Evolutionary conservation across 2,329 filamentous ascomycete genomes (phyloP).

Genomic region (Tricladium varicosporioides): DNA sequence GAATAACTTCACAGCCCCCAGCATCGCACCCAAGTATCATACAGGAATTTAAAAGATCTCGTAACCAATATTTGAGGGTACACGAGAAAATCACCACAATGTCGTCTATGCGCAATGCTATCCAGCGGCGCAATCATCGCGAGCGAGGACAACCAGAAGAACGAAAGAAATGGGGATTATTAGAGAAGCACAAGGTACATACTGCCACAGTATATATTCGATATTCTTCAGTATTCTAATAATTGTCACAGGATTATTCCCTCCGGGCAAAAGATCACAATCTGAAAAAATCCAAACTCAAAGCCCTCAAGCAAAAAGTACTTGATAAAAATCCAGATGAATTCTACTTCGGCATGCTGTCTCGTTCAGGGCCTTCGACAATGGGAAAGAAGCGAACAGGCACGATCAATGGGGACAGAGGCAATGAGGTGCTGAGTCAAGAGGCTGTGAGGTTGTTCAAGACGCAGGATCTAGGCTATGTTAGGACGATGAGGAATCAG

Average conservation of each 20-base stretch:
- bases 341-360: constrained; percentile 71
- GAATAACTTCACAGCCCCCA: background rate
- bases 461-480: constrained; percentile 66
- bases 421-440: constrained; percentile 52
- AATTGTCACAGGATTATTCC: constrained; percentile 54
- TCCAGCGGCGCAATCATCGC: constrained; percentile 80
- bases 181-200: constrained; percentile 88
- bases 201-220: background rate
- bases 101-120: constrained; percentile 61
- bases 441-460: constrained; percentile 63
- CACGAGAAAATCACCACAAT: constrained; percentile 33
- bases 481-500: constrained; percentile 61
- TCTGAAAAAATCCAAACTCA: constrained; percentile 61
- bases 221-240: constrained; percentile 1
- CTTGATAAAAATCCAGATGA: constrained; percentile 69
- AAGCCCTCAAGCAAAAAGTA: constrained; percentile 58
- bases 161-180: constrained; percentile 81
- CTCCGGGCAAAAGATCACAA: constrained; percentile 65
- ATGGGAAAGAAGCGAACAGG: constrained; percentile 53
- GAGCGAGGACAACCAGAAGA: constrained; percentile 86
- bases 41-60: background rate
- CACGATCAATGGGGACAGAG: constrained; percentile 55
- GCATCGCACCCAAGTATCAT: background rate
- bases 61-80: background rate
- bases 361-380: constrained; percentile 54